Conservation (phyloP, 2,329 filamentous ascomycete genomes). For the Nannizzia gypsea region DNA sequence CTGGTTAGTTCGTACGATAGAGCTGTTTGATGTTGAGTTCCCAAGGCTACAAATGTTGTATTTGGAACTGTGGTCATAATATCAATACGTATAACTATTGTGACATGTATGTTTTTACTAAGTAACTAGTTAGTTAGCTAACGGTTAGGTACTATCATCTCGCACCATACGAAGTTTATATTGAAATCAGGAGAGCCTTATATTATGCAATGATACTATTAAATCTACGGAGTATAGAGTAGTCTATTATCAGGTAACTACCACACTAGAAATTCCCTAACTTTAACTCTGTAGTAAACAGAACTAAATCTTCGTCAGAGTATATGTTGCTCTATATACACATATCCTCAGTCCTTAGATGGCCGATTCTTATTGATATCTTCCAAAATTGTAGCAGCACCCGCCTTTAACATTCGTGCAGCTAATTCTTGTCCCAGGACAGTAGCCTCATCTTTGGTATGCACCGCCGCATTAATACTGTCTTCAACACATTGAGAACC, state of each 20-base stretch:
- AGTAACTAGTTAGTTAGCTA: no score
- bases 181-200: no score
- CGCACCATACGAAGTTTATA: no score
- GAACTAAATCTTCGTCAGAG: no score
- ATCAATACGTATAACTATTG: no score
- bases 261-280: no score
- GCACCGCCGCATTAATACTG: not conserved
- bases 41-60: constrained; percentile 21
- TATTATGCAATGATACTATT: no score
- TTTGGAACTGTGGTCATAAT: constrained; percentile 18
- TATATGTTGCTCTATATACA: not conserved
- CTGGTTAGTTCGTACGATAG: constrained; percentile 23
- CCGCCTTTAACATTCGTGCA: not conserved
- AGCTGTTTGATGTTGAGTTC: constrained; percentile 23
- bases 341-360: not conserved
- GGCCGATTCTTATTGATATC: constrained; percentile 4
- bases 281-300: no score
- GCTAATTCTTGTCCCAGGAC: constrained; percentile 1
- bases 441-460: not conserved
- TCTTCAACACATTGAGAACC: constrained; percentile 3
- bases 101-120: no score
- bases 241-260: no score
- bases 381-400: not conserved
- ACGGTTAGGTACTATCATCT: no score
- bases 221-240: no score